Base-by-base conservation (phyloP, 371 early-diverging fungal species). In the Circinella minor region DNA sequence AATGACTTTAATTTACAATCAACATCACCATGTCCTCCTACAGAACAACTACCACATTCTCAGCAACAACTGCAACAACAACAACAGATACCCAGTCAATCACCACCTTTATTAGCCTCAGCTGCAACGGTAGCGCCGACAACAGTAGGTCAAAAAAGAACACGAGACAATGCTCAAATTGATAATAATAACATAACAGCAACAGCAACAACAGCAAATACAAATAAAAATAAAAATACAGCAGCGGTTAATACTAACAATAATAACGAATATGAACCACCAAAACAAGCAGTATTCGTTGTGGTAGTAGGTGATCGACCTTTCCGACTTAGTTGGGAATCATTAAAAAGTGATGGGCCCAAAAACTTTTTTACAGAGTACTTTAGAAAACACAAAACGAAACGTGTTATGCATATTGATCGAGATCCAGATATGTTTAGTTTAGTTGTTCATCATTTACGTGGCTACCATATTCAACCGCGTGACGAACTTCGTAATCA, bases 381-480 rank as follows among this genome's bases (percentile, higher is more conserved):
- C 69, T 82, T 82, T 51, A 55, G 69, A 47, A 71, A 68, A 66
- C 81, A 71, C 66, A 82, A 65, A 59, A 59, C 48, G 27, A 68
- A 75, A 38, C 82, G 67, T 34, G 74, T 69, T 9, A 76, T 90
- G 79, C 80, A 88, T 68, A 77, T 90, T 69, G 87, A 90, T 66
- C 78, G 89, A 43, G 87, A 87, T 65, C 82, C 89, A 27, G 83
- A 83, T 18, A 79, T 79, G 4, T 90, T 90, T 77, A 77, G 80
- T 39, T 71, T 84, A 27, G 82, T 90, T 71, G 84, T 85, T 51
- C 84, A 83, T 59, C 86, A 89, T 75, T 74, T 90, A 65, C 82
- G 88, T 59, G 90, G 90, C 15, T 90, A 90, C 65, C 81, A 83
- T 71, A 73, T 89, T 38, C 77, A 77, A 34, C 84, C 88, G 1